A percentile compares a stretch with the other conserved stretches of the same genome.
phyloP scores from a whole-genome alignment of 139 green algal genomes.

The Picochlorum sp. region DNA sequence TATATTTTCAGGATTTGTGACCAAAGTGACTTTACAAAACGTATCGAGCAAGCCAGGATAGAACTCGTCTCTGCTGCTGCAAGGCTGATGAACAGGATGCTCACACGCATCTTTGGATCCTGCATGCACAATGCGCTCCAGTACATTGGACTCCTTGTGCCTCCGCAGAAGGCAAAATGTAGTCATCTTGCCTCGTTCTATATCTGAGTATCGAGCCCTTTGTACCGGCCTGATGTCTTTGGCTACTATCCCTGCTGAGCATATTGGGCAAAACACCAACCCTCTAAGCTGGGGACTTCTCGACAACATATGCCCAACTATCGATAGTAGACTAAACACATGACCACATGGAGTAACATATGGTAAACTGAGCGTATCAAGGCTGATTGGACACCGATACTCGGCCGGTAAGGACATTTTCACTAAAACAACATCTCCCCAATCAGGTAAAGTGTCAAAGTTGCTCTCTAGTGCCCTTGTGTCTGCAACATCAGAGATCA shows the following conservation, averaged over 20 bases:
- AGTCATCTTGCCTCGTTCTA: background rate
- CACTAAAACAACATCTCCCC: slow-evolving; percentile 25
- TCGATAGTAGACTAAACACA: slow-evolving; percentile 65
- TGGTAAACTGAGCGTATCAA: slow-evolving; percentile 56
- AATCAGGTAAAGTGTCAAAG: no score
- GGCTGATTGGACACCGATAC: slow-evolving; percentile 72
- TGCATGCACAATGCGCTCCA: no score
- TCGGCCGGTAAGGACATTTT: slow-evolving; percentile 8
- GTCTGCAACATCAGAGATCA: no score
- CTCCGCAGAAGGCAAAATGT: background rate
- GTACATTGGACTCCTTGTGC: no score
- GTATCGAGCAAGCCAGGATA: background rate
- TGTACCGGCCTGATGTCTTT: background rate
- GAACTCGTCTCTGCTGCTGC: background rate
- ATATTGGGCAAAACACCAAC: slow-evolving; percentile 29
- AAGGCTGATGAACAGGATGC: background rate
- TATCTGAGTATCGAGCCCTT: background rate
- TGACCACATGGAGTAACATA: slow-evolving; percentile 86
- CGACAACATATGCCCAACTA: slow-evolving; percentile 67
- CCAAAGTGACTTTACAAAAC: background rate
- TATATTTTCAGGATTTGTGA: background rate
- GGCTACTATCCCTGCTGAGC: background rate
- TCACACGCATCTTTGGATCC: no score
- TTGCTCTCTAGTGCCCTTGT: no score
- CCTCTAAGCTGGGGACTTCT: slow-evolving; percentile 37